These are phyloP conservation scores for Sclerotinia spermophila DNA, from an alignment of 2,329 filamentous ascomycete genomes.

Conservation along the genomic window DNA sequence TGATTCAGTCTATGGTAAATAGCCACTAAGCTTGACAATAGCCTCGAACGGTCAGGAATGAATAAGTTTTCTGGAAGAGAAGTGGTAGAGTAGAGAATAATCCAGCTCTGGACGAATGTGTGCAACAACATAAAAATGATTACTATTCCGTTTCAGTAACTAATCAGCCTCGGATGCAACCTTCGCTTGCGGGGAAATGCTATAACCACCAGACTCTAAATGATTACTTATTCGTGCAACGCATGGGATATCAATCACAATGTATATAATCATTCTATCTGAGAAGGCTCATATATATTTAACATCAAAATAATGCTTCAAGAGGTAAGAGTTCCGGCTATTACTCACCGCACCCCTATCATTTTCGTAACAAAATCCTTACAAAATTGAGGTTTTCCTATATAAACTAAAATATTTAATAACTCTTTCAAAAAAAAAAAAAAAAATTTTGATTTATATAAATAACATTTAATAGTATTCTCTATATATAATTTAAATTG, in stretches of 20 bases:
- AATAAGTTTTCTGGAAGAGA: too few species aligned
- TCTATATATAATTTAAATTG: too few species aligned
- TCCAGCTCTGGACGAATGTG: neutral
- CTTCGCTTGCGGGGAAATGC: neutral
- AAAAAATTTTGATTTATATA: too few species aligned
- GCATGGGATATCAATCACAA: neutral
- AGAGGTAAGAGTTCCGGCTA: too few species aligned
- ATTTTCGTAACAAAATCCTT: too few species aligned
- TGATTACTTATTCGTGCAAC: neutral
- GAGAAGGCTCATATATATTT: neutral
- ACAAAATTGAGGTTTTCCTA: too few species aligned
- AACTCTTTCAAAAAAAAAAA: too few species aligned
- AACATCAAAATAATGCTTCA: neutral
- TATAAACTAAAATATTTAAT: too few species aligned
- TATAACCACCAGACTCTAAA: neutral
- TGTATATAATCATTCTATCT: neutral
- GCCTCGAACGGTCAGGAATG: too few species aligned
- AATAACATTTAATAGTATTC: too few species aligned
- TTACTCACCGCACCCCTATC: too few species aligned
- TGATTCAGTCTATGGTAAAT: neutral
- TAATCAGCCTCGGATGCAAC: slow-evolving; percentile 10
- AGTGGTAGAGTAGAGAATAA: neutral
- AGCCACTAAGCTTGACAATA: neutral
- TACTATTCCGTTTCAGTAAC: neutral
- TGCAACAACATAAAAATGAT: neutral